A percentile compares a stretch with the other conserved stretches of the same genome.
These are phyloP conservation scores for Brassica nigra DNA, from an alignment of 345 rosid species.

Conservation along the genomic window DNA sequence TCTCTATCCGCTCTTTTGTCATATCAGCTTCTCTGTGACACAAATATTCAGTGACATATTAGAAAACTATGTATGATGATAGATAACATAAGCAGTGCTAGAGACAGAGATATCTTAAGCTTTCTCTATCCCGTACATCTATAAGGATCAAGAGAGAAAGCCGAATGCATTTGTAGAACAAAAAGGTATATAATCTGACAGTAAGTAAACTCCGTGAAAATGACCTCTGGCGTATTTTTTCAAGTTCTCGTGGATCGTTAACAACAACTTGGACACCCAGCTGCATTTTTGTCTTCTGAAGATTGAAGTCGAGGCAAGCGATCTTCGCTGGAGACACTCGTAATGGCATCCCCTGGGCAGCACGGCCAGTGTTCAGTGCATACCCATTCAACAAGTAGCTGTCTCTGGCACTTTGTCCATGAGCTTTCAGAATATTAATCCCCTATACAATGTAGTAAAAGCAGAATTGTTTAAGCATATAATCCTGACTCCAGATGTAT, in stretches of 20 bases:
- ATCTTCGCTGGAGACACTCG: constrained; percentile 88
- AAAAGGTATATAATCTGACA: neutral
- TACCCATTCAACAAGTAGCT: constrained; percentile 91
- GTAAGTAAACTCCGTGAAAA: too few species aligned
- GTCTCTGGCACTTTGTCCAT: constrained; percentile 90
- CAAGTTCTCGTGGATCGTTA: constrained; percentile 95
- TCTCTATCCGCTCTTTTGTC: constrained; percentile 95
- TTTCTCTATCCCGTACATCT: neutral
- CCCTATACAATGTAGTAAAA: constrained; percentile 51
- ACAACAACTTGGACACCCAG: constrained; percentile 94
- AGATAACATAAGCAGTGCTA: neutral
- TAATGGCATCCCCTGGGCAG: constrained; percentile 97
- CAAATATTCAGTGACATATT: constrained; percentile 1
- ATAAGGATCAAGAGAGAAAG: constrained; percentile 7
- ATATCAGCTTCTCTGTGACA: constrained; percentile 87
- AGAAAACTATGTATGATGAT: neutral
- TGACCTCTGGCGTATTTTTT: constrained; percentile 90
- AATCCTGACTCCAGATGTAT: neutral
- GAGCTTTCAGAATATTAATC: constrained; percentile 90
- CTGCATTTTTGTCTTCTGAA: constrained; percentile 97
- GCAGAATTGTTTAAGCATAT: neutral
- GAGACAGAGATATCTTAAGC: neutral
- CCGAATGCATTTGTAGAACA: neutral
- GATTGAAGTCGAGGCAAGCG: constrained; percentile 95
- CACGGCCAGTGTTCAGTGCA: constrained; percentile 93